Evolutionary conservation across 2,329 filamentous ascomycete species (phyloP).

Genomic region (Ophiostoma sp.): DNA sequence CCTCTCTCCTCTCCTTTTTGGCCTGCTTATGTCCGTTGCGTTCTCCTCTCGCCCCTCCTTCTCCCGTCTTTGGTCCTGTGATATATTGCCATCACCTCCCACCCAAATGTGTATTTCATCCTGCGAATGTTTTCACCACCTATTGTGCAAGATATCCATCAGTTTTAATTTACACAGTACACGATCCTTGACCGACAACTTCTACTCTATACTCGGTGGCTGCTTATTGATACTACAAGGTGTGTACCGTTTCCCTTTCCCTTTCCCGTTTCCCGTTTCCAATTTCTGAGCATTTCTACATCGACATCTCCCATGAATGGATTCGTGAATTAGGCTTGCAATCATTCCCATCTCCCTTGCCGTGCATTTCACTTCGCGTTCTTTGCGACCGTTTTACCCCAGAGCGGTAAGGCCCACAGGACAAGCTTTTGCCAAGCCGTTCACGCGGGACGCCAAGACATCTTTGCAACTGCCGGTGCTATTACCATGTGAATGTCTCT

Average conservation of each 20-base stretch:
- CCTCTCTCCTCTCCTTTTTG: not conserved
- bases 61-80: not conserved
- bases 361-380: not conserved
- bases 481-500: not conserved
- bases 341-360: not conserved
- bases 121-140: too few relatives aligned
- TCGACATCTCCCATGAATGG: too few relatives aligned
- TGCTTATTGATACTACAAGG: not conserved
- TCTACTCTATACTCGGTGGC: not conserved
- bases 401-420: not conserved
- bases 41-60: not conserved
- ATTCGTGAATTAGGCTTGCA: not conserved
- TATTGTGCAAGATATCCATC: not conserved
- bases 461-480: not conserved
- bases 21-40: too few relatives aligned
- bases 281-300: not conserved
- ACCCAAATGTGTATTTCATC: too few relatives aligned
- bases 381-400: not conserved
- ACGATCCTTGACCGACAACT: not conserved
- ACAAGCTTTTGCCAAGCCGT: slow-evolving; percentile 6
- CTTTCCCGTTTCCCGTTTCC: not conserved
- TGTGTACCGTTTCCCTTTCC: not conserved
- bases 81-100: not conserved
- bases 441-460: not conserved
- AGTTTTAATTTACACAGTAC: not conserved